Evolutionary conservation across 2,329 filamentous ascomycete genomes (phyloP).

Genomic region (Sporothrix brasiliensis): DNA sequence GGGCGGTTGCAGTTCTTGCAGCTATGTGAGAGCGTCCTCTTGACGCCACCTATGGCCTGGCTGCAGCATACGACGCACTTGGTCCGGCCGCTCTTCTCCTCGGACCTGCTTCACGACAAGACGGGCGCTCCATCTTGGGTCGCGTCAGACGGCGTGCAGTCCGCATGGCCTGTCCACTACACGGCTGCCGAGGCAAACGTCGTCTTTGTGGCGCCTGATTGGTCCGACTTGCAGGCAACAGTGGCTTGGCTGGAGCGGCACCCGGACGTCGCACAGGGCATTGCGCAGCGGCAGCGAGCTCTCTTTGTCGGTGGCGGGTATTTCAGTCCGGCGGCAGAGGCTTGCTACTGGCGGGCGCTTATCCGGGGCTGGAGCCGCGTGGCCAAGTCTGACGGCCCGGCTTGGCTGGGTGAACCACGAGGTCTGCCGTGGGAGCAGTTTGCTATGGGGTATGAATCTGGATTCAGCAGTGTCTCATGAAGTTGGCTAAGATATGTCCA

Average conservation of each 20-base stretch:
- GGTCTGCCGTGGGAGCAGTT: constrained; percentile 30
- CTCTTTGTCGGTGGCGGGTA: constrained; percentile 47
- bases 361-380: constrained; percentile 50
- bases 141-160: background rate
- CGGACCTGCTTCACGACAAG: background rate
- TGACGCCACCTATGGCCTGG: constrained; percentile 50
- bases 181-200: constrained; percentile 45
- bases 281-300: constrained; percentile 50
- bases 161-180: constrained; percentile 45
- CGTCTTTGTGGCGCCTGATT: constrained; percentile 52
- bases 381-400: constrained; percentile 44
- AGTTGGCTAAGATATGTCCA: background rate
- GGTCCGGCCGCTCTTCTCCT: constrained; percentile 45
- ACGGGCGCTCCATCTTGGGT: background rate
- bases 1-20: constrained; percentile 53
- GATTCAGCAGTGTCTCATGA: background rate
- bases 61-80: constrained; percentile 52
- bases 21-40: constrained; percentile 49
- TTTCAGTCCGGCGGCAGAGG: constrained; percentile 50
- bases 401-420: constrained; percentile 36
- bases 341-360: constrained; percentile 53
- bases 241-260: constrained; percentile 48
- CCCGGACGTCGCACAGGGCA: constrained; percentile 47
- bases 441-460: constrained; percentile 7
- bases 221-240: constrained; percentile 50